Evolutionary conservation across 2,329 filamentous ascomycete genomes (phyloP).

Genomic region (Ophiostoma sp.): DNA sequence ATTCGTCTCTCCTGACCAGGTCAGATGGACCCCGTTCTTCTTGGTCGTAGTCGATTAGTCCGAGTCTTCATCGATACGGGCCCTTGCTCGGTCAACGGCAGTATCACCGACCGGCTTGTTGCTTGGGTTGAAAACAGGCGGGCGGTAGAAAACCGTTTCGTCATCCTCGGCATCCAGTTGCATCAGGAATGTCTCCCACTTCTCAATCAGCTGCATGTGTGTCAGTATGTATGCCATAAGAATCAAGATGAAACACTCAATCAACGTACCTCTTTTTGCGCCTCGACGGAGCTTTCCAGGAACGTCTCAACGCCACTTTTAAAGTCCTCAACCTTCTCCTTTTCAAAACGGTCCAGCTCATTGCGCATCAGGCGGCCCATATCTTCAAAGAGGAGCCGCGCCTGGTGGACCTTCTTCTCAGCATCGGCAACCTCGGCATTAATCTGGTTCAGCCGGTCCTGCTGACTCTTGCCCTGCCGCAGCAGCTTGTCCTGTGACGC

Average conservation of each 20-base stretch:
- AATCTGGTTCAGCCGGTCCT: conserved; percentile 89
- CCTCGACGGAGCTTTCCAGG: conserved; percentile 91
- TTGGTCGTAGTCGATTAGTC: conserved; percentile 38
- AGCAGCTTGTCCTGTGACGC: conserved; percentile 88
- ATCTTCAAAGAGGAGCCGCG: conserved; percentile 85
- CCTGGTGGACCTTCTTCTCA: conserved; percentile 87
- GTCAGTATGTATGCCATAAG: conserved; percentile 29
- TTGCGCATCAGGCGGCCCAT: conserved; percentile 90
- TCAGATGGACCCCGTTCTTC: not conserved
- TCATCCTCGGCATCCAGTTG: conserved; percentile 93
- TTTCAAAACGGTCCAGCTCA: conserved; percentile 90
- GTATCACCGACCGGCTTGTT: conserved; percentile 48
- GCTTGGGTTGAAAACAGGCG: conserved; percentile 49
- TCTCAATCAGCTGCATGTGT: conserved; percentile 59
- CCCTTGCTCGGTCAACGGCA: conserved; percentile 55
- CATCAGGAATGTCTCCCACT: conserved; percentile 98
- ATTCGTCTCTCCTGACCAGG: conserved; percentile 9
- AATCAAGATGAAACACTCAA: too few species aligned
- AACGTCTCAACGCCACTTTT: conserved; percentile 98
- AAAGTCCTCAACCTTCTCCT: conserved; percentile 98
- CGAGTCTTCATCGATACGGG: conserved; percentile 56
- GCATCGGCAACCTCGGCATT: conserved; percentile 91
- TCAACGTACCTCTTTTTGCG: conserved; percentile 79
- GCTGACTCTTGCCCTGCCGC: conserved; percentile 88
- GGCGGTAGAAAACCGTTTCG: conserved; percentile 61